Evolutionary conservation across 352 stramenopile genomes (phyloP).

Genomic region (Globisporangium paddicum): DNA sequence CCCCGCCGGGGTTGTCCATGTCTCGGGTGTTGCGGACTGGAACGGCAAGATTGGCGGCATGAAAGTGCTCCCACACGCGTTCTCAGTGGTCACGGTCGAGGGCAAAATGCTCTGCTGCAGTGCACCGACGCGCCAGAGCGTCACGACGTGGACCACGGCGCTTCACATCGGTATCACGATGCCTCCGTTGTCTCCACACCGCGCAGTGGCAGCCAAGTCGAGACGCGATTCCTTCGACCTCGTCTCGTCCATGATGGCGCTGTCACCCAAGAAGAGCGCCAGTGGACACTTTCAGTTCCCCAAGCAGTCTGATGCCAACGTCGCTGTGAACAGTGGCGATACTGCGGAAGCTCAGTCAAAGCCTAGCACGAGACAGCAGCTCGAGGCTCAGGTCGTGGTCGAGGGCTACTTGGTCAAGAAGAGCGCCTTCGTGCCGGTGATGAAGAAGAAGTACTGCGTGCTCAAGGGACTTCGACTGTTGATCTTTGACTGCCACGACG

Average conservation of each 20-base stretch:
- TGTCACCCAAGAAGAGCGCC: conserved; percentile 10
- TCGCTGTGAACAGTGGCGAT: background rate
- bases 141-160: conserved; percentile 61
- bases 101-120: conserved; percentile 63
- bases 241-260: conserved; percentile 17
- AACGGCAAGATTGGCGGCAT: conserved; percentile 50
- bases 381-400: conserved; percentile 19
- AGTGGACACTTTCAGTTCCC: conserved; percentile 7
- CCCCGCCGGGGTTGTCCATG: conserved; percentile 61
- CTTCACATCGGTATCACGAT: conserved; percentile 74
- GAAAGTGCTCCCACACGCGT: conserved; percentile 48
- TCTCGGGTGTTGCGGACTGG: conserved; percentile 58
- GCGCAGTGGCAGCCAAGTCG: conserved; percentile 51
- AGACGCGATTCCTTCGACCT: conserved; percentile 74
- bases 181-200: conserved; percentile 69
- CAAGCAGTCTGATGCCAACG: background rate
- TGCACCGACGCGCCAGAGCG: conserved; percentile 55
- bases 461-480: conserved; percentile 35
- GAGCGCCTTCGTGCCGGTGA: conserved; percentile 32
- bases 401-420: conserved; percentile 59
- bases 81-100: conserved; percentile 59
- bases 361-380: background rate
- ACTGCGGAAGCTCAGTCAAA: background rate
- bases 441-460: conserved; percentile 68
- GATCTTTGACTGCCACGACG: conserved; percentile 40